Base-by-base conservation (phyloP, 1,139 yeast genomes). In the Zygoascus meyerae region DNA sequence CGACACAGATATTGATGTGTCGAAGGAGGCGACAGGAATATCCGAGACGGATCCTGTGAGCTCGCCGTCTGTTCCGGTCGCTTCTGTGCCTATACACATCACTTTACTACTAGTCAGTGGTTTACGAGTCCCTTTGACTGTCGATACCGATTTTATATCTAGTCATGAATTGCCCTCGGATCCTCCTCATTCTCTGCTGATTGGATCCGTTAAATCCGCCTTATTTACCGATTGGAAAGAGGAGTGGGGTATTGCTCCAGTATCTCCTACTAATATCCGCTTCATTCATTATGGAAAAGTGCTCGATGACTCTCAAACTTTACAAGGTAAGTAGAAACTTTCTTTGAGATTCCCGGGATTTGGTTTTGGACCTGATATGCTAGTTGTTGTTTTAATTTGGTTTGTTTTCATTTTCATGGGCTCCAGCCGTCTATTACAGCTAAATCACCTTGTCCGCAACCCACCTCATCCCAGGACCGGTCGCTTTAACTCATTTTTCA, bases 231-330 rank as follows among this genome's bases (percentile, higher is more conserved):
- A 50, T 37, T 57, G 60, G 58, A 46, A 53, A 14, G 53, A 48
- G 21, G 57, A 53, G 34, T 60, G 65, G 61, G 64, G 62, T 7
- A 45, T 51, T 6, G 47, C 50, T 5, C 65, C 65, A 1, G 53
- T 55, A 11, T 46, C 45, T 9, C 26, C 55, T 5, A 46, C 51
- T 10, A 49, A 54, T 33, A 54, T 63, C 28, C 53, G 67, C 3
- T 52, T 63, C 26, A 64, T 63, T 28, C 59, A 60, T 40, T 48
- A 63, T 39, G 67, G 67, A 34, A 57, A 60, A 47, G 55, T 61
- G 5, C 51, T 63, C 34, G 62, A 59, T n/a, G 64, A 61, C 38
- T 40, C 46, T 15, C 55, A 53, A 41, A 56, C 62, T 1, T 47
- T 63, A 38, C 56, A 50, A 39, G 51, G 47, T 44, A 10, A 5